Conservation (phyloP, 2,329 filamentous ascomycete genomes). For the Verticillium nubilum region DNA sequence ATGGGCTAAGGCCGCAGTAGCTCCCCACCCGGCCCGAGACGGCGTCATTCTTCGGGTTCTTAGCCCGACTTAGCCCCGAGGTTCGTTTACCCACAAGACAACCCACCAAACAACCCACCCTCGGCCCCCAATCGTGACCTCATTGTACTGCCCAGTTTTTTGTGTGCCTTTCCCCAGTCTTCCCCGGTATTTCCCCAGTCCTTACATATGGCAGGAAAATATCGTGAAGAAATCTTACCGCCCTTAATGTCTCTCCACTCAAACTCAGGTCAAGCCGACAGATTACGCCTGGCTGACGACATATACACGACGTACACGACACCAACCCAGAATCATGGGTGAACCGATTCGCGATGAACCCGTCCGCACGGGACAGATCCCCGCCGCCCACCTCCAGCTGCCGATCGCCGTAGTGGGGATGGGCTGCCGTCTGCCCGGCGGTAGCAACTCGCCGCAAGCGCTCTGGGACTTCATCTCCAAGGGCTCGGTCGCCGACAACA, state of each 20-base stretch:
- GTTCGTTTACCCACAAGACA: background rate
- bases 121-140: background rate
- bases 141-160: background rate
- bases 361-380: background rate
- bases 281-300: background rate
- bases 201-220: background rate
- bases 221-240: background rate
- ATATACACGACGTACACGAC: background rate
- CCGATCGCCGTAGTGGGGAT: constrained; percentile 36
- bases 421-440: constrained; percentile 35
- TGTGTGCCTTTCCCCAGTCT: background rate
- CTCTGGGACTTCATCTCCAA: constrained; percentile 30
- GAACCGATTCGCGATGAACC: background rate
- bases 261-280: background rate
- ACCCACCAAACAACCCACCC: background rate
- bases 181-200: background rate
- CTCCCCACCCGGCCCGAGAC: background rate
- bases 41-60: background rate
- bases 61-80: background rate
- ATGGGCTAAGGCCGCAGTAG: background rate
- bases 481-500: constrained; percentile 23
- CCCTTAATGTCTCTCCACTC: background rate
- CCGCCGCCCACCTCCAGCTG: background rate
- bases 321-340: background rate
- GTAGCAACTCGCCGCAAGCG: constrained; percentile 21